Evolutionary conservation across 768 basidiomycete species (phyloP).

Genomic region (Sarcomyxa edulis): DNA sequence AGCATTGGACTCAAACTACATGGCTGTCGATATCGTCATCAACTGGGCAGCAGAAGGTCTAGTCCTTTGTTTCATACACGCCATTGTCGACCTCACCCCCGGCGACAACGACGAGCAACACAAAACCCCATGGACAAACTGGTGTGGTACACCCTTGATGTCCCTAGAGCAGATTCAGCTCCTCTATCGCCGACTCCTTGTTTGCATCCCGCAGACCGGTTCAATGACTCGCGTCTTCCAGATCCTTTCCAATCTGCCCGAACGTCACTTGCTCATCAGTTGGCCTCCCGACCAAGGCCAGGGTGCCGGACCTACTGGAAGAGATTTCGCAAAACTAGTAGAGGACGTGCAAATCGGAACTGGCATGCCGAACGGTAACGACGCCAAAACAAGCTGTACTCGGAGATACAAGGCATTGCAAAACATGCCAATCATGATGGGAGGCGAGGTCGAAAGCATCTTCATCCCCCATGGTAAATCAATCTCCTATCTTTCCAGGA

Average conservation of each 20-base stretch:
- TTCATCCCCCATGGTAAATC: conserved; percentile 84
- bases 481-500: conserved; percentile 16
- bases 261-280: conserved; percentile 56
- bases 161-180: conserved; percentile 48
- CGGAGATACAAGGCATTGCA: conserved; percentile 76
- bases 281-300: conserved; percentile 65
- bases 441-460: conserved; percentile 74
- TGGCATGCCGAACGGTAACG: conserved; percentile 43
- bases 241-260: conserved; percentile 60
- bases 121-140: conserved; percentile 81
- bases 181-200: conserved; percentile 54
- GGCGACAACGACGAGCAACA: conserved; percentile 68
- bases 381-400: conserved; percentile 84
- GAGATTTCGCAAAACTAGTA: conserved; percentile 56
- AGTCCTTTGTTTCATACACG: conserved; percentile 86
- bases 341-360: conserved; percentile 61
- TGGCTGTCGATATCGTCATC: conserved; percentile 85
- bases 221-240: conserved; percentile 69
- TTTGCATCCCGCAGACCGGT: conserved; percentile 45
- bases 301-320: conserved; percentile 35
- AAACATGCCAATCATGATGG: conserved; percentile 50
- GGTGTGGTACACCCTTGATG: conserved; percentile 80
- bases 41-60: conserved; percentile 86
- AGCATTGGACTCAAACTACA: conserved; percentile 66
- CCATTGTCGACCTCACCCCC: conserved; percentile 65